A percentile compares a stretch with the other conserved stretches of the same genome.
Conservation (phyloP, 177 flowering plant species). For the Vitis hybrid region DNA sequence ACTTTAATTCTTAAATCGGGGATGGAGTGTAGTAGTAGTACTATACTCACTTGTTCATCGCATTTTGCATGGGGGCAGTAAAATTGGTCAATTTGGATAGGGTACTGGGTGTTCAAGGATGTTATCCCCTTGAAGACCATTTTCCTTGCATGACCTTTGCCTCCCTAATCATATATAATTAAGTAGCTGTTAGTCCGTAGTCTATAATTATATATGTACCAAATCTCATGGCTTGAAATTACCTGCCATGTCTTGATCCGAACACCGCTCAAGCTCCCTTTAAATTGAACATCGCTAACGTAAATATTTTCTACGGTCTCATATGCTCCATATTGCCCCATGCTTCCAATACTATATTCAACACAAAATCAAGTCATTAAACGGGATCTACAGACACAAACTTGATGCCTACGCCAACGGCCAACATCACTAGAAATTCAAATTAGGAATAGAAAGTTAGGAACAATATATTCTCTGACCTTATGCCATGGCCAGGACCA, state of each 20-base stretch:
- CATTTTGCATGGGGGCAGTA: neutral
- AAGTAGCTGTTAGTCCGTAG: neutral
- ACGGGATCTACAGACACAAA: neutral
- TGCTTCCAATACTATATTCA: neutral
- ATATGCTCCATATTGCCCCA: neutral
- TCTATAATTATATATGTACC: too few species aligned
- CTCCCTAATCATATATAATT: neutral
- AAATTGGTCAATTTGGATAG: neutral
- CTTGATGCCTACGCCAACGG: neutral
- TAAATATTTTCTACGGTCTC: neutral
- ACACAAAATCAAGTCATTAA: neutral
- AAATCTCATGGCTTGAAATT: neutral
- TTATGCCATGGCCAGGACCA: slow-evolving; percentile 2
- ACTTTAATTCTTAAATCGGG: neutral
- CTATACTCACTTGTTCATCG: neutral
- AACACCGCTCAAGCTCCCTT: neutral
- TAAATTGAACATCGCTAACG: neutral
- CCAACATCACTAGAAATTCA: neutral
- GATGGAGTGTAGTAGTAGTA: neutral
- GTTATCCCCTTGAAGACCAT: neutral
- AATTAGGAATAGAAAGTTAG: too few species aligned
- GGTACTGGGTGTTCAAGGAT: neutral
- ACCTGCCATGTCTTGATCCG: slow-evolving; percentile 3
- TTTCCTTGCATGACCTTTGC: neutral
- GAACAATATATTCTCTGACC: neutral